phyloP scores from a whole-genome alignment of 1,139 yeast genomes.

The Zygoascus meyerae region DNA sequence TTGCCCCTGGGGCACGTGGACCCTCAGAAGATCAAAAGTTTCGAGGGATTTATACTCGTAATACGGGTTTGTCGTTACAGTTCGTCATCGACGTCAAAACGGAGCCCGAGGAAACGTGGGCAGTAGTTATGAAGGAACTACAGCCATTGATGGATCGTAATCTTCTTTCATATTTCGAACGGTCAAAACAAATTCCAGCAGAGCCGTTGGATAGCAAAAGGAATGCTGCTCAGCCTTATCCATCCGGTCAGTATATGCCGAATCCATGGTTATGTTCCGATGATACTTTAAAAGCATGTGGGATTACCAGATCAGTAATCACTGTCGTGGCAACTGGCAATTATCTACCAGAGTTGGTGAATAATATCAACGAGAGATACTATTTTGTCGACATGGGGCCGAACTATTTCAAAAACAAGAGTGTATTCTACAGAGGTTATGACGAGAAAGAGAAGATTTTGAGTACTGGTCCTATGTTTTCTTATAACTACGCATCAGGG shows the following conservation, averaged over 20 bases:
- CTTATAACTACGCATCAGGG: conserved; percentile 25
- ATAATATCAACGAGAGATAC: conserved; percentile 19
- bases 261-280: conserved; percentile 13
- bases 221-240: too few species aligned
- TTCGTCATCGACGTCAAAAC: conserved; percentile 48
- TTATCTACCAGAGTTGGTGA: conserved; percentile 30
- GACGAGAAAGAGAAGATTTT: conserved; percentile 11
- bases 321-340: conserved; percentile 45
- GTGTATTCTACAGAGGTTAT: conserved; percentile 13
- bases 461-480: conserved; percentile 14
- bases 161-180: conserved; percentile 39
- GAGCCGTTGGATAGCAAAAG: too few species aligned
- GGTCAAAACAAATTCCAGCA: too few species aligned
- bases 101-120: conserved; percentile 34
- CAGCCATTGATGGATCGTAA: conserved; percentile 34
- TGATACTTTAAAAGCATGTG: not conserved
- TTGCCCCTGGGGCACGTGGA: conserved; percentile 83
- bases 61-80: conserved; percentile 39
- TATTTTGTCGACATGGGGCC: conserved; percentile 26
- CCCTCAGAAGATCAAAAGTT: conserved; percentile 66
- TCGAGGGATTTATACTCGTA: conserved; percentile 11
- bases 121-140: conserved; percentile 33
- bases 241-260: too few species aligned
- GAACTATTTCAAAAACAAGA: conserved; percentile 15
- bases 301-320: conserved; percentile 29